Percentiles rank a stretch among this genome's conserved stretches.
Conservation (phyloP, 2,329 filamentous ascomycete genomes). For the Aspergillus sp. region DNA sequence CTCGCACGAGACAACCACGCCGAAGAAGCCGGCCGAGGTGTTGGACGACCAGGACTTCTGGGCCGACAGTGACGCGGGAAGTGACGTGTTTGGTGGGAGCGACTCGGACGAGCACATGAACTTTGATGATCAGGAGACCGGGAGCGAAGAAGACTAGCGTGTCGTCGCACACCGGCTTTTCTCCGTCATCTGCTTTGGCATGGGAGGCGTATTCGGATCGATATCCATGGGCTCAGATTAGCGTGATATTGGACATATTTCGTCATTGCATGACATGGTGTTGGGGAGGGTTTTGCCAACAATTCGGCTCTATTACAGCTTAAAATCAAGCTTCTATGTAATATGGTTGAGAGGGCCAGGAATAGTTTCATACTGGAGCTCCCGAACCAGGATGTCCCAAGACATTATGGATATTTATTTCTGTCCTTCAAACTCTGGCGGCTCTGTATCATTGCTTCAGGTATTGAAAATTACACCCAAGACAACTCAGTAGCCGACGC, state of each 20-base stretch:
- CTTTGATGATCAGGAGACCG: slow-evolving; percentile 39
- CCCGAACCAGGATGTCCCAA: too few species aligned
- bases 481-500: too few species aligned
- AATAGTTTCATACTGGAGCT: too few species aligned
- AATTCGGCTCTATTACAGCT: too few species aligned
- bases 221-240: background rate
- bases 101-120: slow-evolving; percentile 47
- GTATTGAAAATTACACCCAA: too few species aligned
- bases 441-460: too few species aligned
- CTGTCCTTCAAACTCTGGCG: too few species aligned
- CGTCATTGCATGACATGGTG: background rate
- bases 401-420: too few species aligned
- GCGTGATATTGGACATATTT: background rate
- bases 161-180: background rate
- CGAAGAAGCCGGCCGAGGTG: slow-evolving; percentile 51
- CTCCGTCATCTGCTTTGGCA: background rate
- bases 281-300: too few species aligned
- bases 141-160: slow-evolving; percentile 48
- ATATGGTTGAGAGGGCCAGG: too few species aligned
- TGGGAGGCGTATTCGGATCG: background rate
- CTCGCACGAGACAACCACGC: slow-evolving; percentile 53
- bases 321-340: too few species aligned
- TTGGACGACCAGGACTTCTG: slow-evolving; percentile 68
- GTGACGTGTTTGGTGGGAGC: slow-evolving; percentile 68
- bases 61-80: slow-evolving; percentile 61